Conservation (phyloP, 768 basidiomycete genomes). For the Suillus discolor region DNA sequence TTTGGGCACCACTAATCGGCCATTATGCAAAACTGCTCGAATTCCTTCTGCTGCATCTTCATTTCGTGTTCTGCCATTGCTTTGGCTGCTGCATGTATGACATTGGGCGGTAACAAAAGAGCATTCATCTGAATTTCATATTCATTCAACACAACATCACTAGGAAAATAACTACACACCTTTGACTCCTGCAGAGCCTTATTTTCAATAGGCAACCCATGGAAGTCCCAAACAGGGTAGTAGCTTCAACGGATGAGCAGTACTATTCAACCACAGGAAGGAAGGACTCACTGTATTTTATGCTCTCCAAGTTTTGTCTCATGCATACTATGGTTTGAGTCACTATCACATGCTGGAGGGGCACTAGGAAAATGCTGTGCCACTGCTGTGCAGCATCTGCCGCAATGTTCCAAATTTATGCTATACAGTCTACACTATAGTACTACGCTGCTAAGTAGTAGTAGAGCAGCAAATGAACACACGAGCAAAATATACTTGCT, state of each 20-base stretch:
- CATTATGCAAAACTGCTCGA: slow-evolving; percentile 85
- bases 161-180: slow-evolving; percentile 39
- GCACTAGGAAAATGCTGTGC: no score
- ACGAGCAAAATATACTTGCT: no score
- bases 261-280: slow-evolving; percentile 7
- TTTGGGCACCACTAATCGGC: slow-evolving; percentile 80
- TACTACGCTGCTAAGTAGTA: no score
- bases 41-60: slow-evolving; percentile 74
- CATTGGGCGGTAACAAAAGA: slow-evolving; percentile 51
- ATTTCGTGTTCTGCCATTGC: slow-evolving; percentile 76
- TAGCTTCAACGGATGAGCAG: slow-evolving; percentile 54
- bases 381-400: no score
- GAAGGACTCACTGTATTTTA: slow-evolving; percentile 70
- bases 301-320: no score
- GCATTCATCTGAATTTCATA: slow-evolving; percentile 51
- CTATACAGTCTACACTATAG: no score
- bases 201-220: slow-evolving; percentile 95
- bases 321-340: no score
- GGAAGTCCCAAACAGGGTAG: slow-evolving; percentile 97
- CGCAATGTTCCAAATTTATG: no score
- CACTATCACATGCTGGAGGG: no score
- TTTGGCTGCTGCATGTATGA: slow-evolving; percentile 72
- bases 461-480: no score
- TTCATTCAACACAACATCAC: background rate
- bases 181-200: slow-evolving; percentile 82